Percentiles rank a stretch among this genome's conserved stretches.
Evolutionary conservation across 2,329 filamentous ascomycete species (phyloP).

Genomic region (Exophiala lecanii-corni): DNA sequence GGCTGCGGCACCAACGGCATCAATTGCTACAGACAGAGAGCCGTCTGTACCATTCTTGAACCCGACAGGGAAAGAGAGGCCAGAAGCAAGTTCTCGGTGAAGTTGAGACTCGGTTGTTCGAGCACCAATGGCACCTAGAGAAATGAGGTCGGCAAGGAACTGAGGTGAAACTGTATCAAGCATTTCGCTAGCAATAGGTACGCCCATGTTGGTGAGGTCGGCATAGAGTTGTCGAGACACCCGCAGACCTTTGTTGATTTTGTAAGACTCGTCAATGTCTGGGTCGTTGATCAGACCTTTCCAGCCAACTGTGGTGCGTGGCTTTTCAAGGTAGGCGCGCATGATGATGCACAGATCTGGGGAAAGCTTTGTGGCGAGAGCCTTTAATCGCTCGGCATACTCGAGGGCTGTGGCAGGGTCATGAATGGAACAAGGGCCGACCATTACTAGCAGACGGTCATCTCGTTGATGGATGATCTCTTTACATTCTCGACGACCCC

Average conservation of each 20-base stretch:
- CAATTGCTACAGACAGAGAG: slow-evolving; percentile 80
- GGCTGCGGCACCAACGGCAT: slow-evolving; percentile 87
- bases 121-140: slow-evolving; percentile 89
- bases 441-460: slow-evolving; percentile 67
- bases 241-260: slow-evolving; percentile 96
- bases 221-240: slow-evolving; percentile 86
- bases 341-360: slow-evolving; percentile 92
- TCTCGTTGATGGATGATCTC: slow-evolving; percentile 58
- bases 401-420: slow-evolving; percentile 85
- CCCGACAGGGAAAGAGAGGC: slow-evolving; percentile 92
- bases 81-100: slow-evolving; percentile 88
- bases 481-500: slow-evolving; percentile 57
- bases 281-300: slow-evolving; percentile 99
- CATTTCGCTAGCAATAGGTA: slow-evolving; percentile 97
- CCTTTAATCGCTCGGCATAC: slow-evolving; percentile 81
- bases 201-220: slow-evolving; percentile 83
- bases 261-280: slow-evolving; percentile 96
- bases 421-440: slow-evolving; percentile 96
- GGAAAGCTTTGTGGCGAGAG: slow-evolving; percentile 80
- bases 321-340: slow-evolving; percentile 98
- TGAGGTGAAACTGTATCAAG: slow-evolving; percentile 96
- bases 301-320: slow-evolving; percentile 95
- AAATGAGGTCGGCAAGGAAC: slow-evolving; percentile 88
- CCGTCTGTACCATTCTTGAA: slow-evolving; percentile 99
- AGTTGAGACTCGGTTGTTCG: slow-evolving; percentile 94